Conservation (phyloP, 1,139 yeast genomes). For the Eremothecium sinecaudum region DNA sequence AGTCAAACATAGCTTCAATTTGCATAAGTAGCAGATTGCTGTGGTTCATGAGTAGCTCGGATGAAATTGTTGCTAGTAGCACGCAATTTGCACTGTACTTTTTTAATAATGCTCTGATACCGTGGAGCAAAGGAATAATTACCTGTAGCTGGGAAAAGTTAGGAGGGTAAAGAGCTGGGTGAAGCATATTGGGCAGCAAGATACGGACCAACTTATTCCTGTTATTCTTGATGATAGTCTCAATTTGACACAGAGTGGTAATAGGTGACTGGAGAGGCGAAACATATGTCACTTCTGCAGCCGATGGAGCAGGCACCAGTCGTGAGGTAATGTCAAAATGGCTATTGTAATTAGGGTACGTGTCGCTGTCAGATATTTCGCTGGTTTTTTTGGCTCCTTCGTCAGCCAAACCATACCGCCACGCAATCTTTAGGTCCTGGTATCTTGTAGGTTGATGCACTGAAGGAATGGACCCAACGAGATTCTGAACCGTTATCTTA, state of each 20-base stretch:
- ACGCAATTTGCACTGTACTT: slow-evolving; percentile 41
- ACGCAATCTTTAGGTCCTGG: slow-evolving; percentile 67
- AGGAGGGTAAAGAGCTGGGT: slow-evolving; percentile 69
- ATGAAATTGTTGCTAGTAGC: slow-evolving; percentile 48
- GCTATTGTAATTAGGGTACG: slow-evolving; percentile 48
- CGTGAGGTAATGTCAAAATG: slow-evolving; percentile 72
- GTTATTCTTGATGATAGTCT: slow-evolving; percentile 35
- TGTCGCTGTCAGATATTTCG: slow-evolving; percentile 23
- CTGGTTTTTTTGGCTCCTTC: slow-evolving; percentile 17
- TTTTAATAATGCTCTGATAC: slow-evolving; percentile 47
- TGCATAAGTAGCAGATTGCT: slow-evolving; percentile 38
- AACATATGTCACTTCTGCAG: slow-evolving; percentile 50
- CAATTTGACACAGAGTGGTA: slow-evolving; percentile 36
- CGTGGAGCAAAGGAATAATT: slow-evolving; percentile 54
- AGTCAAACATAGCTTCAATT: slow-evolving; percentile 56
- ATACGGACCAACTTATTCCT: slow-evolving; percentile 48
- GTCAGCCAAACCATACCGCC: slow-evolving; percentile 68
- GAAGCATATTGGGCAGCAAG: slow-evolving; percentile 64
- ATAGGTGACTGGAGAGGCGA: slow-evolving; percentile 30
- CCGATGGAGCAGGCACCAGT: slow-evolving; percentile 55
- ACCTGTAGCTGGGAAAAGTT: slow-evolving; percentile 39
- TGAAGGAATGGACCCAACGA: slow-evolving; percentile 33
- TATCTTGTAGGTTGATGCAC: slow-evolving; percentile 19
- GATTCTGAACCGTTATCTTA: slow-evolving; percentile 58
- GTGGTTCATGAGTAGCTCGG: slow-evolving; percentile 58